Evolutionary conservation across 257 asterid species (phyloP), one percentile per base, ranked within the genome.

Genomic region (Salvia hispanica): DNA sequence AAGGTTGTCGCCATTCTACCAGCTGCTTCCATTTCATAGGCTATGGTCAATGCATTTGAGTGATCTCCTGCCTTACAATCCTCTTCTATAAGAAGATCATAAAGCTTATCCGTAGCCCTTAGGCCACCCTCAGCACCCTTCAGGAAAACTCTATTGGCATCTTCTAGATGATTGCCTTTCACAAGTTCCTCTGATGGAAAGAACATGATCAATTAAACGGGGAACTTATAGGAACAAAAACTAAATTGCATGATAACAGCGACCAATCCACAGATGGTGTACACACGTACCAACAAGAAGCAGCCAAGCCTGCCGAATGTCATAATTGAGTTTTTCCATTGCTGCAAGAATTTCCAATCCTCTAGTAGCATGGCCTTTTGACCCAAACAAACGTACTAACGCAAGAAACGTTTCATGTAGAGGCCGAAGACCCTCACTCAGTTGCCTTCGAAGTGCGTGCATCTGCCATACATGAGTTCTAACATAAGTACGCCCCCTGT

Each of bases 11-110:
- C 99, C 96, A 86, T 90, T 79, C 99, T 85, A 68, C 99, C 99
- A 66, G 99, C 99, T 63, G 96, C 87, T 85, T 93, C 99, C 99
- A 93, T 93, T 76, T 90, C 95, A 59, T 93, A 90, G 51, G 99
- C 99, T 70, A 93, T 93, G 72, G 99, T 93, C 75, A 93, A 74
- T 70, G 99, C 99, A 82, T 93, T 93, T 60, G 96, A 86, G 69
- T 93, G 99, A 84, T 93, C 99, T 21, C 95, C 99, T 48, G 36
- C 94, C 83, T 86, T 91, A 77, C 97, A 93, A 77, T 90, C 99
- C 83, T 88, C 92, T 77, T 82, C 86, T 74, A 93, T 93, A 44
- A 93, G 65, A 77, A 90, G 96, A 83, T 93, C 99, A 78, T 93
- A 93, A 54, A 93, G 84, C 85, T 86, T 83, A 79, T 93, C 95